Evolutionary conservation across 2,329 filamentous ascomycete genomes (phyloP), one percentile per base, ranked within the genome.

Genomic region (Zymoseptoria pseudotritici): DNA sequence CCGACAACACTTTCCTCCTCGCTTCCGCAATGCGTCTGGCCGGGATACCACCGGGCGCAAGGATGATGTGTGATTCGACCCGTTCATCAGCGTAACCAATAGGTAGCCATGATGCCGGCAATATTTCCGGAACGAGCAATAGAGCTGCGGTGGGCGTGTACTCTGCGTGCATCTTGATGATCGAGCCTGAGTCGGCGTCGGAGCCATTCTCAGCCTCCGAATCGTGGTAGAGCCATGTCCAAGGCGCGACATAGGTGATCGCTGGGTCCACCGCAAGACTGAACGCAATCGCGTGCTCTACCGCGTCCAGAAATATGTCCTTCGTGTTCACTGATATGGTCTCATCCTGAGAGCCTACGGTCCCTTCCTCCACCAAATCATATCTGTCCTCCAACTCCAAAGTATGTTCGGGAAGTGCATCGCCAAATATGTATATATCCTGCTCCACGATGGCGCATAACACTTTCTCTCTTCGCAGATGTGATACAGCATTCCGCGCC

Each of bases 241-340:
- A 68, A n/a, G 61, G 60, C 13, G 50, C 63, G 11, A 66, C 26
- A 53, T 63, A 63, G 17, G 61, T 50, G 7, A 60, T 51, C 20
- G 50, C 50, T 4, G 56, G 46, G 50, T 61, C 54, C 54, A 20
- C 57, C 24, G 63, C 61, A n/a, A 68, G 52, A 13, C 26, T 54
- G 55, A 61, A 62, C 19, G 63, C 63, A 13, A 68, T 31, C 10
- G 61, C 59, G 20, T 56, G 49, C 56, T 68, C 63, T 10, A 68
- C 61, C 10, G 64, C 67, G 53, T 63, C 62, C 22, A 70, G 61
- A 11, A 71, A 64, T 31, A 66, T 53, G n/a, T 67, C 57, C 24
- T 59, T 63, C 46, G 62, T 24, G 13, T 50, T 24, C 29, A 46
- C 13, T 17, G 36, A n/a, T 46, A n/a, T 46, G 36, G 36, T 46